Evolutionary conservation across 345 rosid species (phyloP).

Genomic region (Corchorus capsularis): DNA sequence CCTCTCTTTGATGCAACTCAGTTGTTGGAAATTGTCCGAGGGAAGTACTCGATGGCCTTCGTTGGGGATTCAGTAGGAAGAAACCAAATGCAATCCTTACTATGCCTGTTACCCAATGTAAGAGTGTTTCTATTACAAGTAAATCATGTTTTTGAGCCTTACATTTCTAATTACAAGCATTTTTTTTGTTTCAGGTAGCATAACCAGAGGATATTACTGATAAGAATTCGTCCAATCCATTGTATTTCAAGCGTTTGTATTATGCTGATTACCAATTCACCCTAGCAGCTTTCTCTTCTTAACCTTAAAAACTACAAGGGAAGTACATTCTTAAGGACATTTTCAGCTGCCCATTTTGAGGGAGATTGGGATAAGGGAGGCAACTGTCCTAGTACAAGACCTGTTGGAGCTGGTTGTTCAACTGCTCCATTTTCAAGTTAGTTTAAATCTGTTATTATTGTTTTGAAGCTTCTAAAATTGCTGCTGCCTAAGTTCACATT

Average conservation of each 20-base stretch:
- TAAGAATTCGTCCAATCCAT: constrained; percentile 16
- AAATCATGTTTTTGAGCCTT: background rate
- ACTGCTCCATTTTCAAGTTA: too few relatives aligned
- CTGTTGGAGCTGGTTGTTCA: too few relatives aligned
- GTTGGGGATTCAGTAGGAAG: constrained; percentile 55
- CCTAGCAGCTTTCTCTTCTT: constrained; percentile 41
- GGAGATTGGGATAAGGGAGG: constrained; percentile 78
- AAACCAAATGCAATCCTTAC: constrained; percentile 52
- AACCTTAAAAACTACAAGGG: constrained; percentile 41
- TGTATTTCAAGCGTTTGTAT: constrained; percentile 33
- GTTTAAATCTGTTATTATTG: too few relatives aligned
- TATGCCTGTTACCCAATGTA: constrained; percentile 43
- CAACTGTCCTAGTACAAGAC: constrained; percentile 55
- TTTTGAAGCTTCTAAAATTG: too few relatives aligned
- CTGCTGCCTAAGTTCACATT: too few relatives aligned
- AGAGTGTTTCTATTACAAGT: too few relatives aligned
- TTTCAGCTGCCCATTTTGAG: constrained; percentile 66
- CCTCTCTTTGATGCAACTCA: constrained; percentile 34
- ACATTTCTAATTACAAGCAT: too few relatives aligned
- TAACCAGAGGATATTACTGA: constrained; percentile 35
- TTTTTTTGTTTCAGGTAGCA: constrained; percentile 49
- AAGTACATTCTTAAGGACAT: constrained; percentile 46
- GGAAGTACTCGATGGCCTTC: constrained; percentile 47
- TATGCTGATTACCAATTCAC: constrained; percentile 42
- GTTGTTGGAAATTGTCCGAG: constrained; percentile 40